A percentile compares a stretch with the other conserved stretches of the same genome.
Conservation (phyloP, 768 basidiomycete genomes). For the Pisolithus albus region DNA sequence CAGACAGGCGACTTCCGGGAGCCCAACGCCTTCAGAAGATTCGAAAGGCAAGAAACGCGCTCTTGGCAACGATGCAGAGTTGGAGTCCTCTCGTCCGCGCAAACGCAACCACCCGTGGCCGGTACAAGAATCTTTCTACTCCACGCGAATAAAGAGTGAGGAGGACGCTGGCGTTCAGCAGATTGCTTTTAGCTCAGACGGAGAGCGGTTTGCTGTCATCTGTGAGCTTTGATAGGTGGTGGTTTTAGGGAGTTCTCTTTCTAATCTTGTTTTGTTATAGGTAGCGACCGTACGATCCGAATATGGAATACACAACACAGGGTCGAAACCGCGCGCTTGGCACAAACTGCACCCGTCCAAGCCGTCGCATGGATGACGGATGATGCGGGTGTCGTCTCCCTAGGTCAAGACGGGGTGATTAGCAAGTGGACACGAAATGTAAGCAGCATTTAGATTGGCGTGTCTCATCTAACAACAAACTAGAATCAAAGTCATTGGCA, state of each 20-base stretch:
- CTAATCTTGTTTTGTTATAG: constrained; percentile 30
- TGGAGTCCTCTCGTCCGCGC: constrained; percentile 26
- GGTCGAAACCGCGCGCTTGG: constrained; percentile 50
- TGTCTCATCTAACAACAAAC: background rate
- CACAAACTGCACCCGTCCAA: constrained; percentile 43
- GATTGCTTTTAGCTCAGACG: constrained; percentile 48
- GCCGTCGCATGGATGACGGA: constrained; percentile 55
- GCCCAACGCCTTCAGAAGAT: constrained; percentile 23
- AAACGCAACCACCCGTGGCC: constrained; percentile 43
- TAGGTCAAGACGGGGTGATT: constrained; percentile 51
- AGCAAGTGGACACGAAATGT: constrained; percentile 55
- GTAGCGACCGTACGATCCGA: constrained; percentile 53
- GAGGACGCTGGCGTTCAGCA: constrained; percentile 40
- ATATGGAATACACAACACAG: constrained; percentile 49
- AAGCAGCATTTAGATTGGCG: constrained; percentile 16
- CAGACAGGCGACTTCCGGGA: constrained; percentile 14
- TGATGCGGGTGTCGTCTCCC: constrained; percentile 49
- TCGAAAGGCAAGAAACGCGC: constrained; percentile 36
- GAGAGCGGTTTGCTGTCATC: constrained; percentile 48
- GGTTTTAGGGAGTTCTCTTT: background rate
- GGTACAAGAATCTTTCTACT: constrained; percentile 32
- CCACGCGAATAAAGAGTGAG: constrained; percentile 38
- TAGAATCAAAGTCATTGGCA: constrained; percentile 49
- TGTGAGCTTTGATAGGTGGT: constrained; percentile 35
- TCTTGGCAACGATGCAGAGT: constrained; percentile 17